Percentiles rank a stretch among this genome's conserved stretches.
phyloP scores from a whole-genome alignment of 2,329 filamentous ascomycete species.

The Fonsecaea monophora region DNA sequence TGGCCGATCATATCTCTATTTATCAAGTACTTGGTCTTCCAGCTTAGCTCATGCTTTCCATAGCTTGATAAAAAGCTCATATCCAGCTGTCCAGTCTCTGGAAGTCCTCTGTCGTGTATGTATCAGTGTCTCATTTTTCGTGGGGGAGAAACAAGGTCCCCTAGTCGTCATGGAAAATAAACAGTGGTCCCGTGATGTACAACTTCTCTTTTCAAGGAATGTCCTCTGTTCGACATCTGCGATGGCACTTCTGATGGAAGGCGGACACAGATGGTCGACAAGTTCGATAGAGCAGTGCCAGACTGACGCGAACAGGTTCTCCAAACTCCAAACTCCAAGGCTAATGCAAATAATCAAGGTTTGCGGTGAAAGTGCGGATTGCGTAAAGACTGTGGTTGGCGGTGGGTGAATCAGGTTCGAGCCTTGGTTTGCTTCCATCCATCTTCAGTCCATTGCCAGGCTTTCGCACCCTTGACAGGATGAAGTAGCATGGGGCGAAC shows the following conservation, averaged over 20 bases:
- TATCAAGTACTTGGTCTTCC: constrained; percentile 6
- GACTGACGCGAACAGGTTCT: constrained; percentile 23
- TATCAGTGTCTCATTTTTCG: constrained; percentile 31
- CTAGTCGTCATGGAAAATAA: constrained; percentile 25
- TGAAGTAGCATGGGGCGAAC: constrained; percentile 45
- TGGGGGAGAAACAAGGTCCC: constrained; percentile 16
- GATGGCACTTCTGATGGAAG: constrained; percentile 12
- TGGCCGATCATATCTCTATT: constrained; percentile 20
- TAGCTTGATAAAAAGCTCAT: constrained; percentile 27
- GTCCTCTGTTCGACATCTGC: constrained; percentile 14
- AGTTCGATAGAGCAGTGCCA: constrained; percentile 27
- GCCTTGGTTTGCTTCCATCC: constrained; percentile 39
- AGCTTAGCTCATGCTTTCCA: constrained; percentile 24
- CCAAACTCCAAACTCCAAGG: constrained; percentile 34
- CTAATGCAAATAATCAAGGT: constrained; percentile 26
- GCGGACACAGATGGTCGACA: constrained; percentile 8
- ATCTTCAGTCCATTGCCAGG: constrained; percentile 38
- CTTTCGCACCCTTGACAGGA: constrained; percentile 48
- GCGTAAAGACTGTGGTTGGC: constrained; percentile 9
- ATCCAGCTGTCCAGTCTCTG: constrained; percentile 31
- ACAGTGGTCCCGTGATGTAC: constrained; percentile 29
- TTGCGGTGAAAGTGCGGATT: constrained; percentile 1
- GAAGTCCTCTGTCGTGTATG: constrained; percentile 25
- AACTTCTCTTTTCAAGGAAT: constrained; percentile 23
- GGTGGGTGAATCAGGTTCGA: constrained; percentile 32